Evolutionary conservation across 352 stramenopile genomes (phyloP).

Genomic region (Plasmopara viticola): DNA sequence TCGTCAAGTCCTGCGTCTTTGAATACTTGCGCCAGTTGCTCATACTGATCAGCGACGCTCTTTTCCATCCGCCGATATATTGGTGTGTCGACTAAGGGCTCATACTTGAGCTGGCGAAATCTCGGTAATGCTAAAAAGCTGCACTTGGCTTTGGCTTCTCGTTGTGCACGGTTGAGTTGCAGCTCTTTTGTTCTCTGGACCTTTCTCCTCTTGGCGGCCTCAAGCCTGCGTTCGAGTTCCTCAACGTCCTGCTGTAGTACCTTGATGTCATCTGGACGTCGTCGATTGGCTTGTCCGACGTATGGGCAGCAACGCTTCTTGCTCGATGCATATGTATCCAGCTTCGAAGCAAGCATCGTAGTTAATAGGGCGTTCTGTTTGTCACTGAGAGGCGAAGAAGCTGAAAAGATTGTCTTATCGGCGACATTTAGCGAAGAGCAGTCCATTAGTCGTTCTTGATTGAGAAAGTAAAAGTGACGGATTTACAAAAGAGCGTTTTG

Average conservation of each 20-base stretch:
- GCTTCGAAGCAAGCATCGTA: slow-evolving; percentile 18
- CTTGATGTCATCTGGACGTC: slow-evolving; percentile 14
- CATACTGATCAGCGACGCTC: slow-evolving; percentile 15
- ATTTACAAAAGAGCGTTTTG: too few species aligned
- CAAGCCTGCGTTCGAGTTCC: slow-evolving; percentile 18
- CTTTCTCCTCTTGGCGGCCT: slow-evolving; percentile 8
- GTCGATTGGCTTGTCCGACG: slow-evolving; percentile 1
- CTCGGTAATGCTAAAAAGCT: slow-evolving; percentile 1
- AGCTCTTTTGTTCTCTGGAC: slow-evolving; percentile 7
- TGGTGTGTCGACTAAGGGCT: slow-evolving; percentile 16
- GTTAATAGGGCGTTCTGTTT: slow-evolving; percentile 17
- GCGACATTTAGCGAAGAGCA: slow-evolving; percentile 18
- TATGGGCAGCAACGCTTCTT: slow-evolving; percentile 22
- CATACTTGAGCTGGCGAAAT: slow-evolving; percentile 17
- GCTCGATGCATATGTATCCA: slow-evolving; percentile 11
- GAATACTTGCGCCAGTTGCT: slow-evolving; percentile 22
- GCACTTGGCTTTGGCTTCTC: slow-evolving; percentile 1
- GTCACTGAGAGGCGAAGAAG: slow-evolving; percentile 6
- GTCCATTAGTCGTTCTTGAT: slow-evolving; percentile 9
- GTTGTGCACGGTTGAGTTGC: slow-evolving; percentile 6
- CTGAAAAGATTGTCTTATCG: slow-evolving; percentile 11
- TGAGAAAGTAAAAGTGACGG: too few species aligned
- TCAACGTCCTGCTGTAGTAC: slow-evolving; percentile 22
- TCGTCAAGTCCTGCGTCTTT: slow-evolving; percentile 21
- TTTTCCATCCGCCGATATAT: slow-evolving; percentile 21